Conservation (phyloP, 192 early-diverging fungal genomes). For the Coemansia reversa region DNA sequence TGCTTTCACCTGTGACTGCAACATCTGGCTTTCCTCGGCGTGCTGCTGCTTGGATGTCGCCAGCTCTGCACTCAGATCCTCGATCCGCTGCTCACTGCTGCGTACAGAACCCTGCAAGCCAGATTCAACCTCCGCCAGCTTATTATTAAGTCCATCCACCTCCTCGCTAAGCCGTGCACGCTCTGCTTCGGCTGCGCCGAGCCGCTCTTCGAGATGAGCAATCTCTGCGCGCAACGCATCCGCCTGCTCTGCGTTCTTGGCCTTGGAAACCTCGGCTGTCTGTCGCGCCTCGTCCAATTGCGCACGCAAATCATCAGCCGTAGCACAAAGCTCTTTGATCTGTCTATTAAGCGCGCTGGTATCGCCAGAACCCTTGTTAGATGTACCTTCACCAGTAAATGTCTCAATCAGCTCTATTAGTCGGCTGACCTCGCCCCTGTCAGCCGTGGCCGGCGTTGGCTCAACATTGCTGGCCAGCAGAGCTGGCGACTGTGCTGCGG, state of each 20-base stretch:
- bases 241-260: slow-evolving; percentile 8
- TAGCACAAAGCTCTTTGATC: neutral
- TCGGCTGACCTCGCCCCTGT: slow-evolving; percentile 22
- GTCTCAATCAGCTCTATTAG: slow-evolving; percentile 34
- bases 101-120: neutral
- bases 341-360: neutral
- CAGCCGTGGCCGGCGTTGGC: neutral
- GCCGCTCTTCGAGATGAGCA: neutral
- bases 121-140: neutral
- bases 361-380: neutral
- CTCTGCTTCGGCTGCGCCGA: slow-evolving; percentile 9
- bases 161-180: slow-evolving; percentile 1
- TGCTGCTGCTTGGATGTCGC: neutral
- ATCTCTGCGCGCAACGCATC: neutral
- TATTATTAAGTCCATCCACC: slow-evolving; percentile 9
- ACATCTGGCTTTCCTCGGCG: neutral
- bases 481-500: too few species aligned
- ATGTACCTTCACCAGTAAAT: neutral
- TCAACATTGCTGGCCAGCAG: neutral
- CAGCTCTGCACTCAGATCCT: slow-evolving; percentile 4
- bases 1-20: neutral
- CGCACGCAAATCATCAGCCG: neutral
- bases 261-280: slow-evolving; percentile 1
- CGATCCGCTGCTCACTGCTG: neutral
- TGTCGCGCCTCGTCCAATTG: slow-evolving; percentile 17